These are phyloP conservation scores for Dactylellina drechsleri DNA, from an alignment of 2,329 filamentous ascomycete species.

Conservation along the genomic window DNA sequence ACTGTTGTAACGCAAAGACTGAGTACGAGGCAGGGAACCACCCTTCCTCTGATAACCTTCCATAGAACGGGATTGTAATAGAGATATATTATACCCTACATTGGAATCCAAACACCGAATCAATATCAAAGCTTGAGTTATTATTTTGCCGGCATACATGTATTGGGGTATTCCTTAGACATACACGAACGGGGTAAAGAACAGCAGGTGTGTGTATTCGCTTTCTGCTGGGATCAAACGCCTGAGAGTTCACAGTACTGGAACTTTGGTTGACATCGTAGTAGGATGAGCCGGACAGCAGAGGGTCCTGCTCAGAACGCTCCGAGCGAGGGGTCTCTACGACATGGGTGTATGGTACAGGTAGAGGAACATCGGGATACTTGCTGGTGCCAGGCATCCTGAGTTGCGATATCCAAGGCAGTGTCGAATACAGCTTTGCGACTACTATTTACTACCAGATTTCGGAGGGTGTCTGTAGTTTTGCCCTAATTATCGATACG, in stretches of 20 bases:
- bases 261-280: constrained; percentile 54
- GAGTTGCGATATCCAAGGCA: constrained; percentile 22
- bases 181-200: constrained; percentile 52
- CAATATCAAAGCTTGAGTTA: too few relatives aligned
- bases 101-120: not conserved
- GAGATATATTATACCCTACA: constrained; percentile 53
- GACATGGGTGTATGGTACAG: constrained; percentile 49
- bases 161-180: not conserved
- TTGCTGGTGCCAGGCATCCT: constrained; percentile 52
- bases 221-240: constrained; percentile 51
- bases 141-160: too few relatives aligned
- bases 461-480: not conserved
- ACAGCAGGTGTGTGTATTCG: constrained; percentile 49
- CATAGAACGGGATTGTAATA: constrained; percentile 52
- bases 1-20: constrained; percentile 84
- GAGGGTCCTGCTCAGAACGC: constrained; percentile 24
- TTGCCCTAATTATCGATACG: not conserved
- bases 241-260: constrained; percentile 48
- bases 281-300: constrained; percentile 30
- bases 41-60: constrained; percentile 32
- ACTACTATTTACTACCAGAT: too few relatives aligned
- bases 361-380: constrained; percentile 43
- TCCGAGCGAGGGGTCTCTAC: constrained; percentile 40
- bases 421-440: constrained; percentile 30
- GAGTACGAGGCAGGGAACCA: constrained; percentile 83